These are phyloP conservation scores for Ophiostoma montium DNA, from an alignment of 2,329 filamentous ascomycete genomes.

Conservation along the genomic window DNA sequence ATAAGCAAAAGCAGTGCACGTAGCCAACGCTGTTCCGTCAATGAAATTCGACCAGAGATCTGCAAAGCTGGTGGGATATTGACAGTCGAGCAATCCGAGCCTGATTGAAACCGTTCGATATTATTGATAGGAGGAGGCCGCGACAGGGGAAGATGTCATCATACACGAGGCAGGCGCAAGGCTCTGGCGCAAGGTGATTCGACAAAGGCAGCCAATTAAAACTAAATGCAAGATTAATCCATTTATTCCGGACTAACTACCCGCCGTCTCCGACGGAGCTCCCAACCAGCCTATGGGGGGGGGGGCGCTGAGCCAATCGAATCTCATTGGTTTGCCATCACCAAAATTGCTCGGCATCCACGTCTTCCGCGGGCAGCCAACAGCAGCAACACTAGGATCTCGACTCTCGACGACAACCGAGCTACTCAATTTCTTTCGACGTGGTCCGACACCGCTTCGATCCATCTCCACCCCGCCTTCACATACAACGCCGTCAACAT, in stretches of 20 bases:
- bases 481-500: slow-evolving; percentile 24
- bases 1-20: background rate
- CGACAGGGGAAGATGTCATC: background rate
- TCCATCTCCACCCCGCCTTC: background rate
- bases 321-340: slow-evolving; percentile 12
- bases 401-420: background rate
- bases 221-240: background rate
- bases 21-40: too few species aligned
- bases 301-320: slow-evolving; percentile 8
- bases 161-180: background rate
- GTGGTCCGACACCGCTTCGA: background rate
- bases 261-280: slow-evolving; percentile 1
- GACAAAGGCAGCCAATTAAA: background rate
- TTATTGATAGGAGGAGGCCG: background rate
- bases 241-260: background rate
- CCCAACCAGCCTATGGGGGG: background rate
- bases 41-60: too few species aligned
- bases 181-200: background rate
- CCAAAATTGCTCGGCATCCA: slow-evolving; percentile 7
- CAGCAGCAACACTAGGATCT: background rate
- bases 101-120: too few species aligned
- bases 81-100: too few species aligned
- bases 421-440: background rate
- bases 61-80: too few species aligned
- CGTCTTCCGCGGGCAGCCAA: background rate